Base-by-base conservation (phyloP, 2,329 filamentous ascomycete species). In the Verticillium nubilum region DNA sequence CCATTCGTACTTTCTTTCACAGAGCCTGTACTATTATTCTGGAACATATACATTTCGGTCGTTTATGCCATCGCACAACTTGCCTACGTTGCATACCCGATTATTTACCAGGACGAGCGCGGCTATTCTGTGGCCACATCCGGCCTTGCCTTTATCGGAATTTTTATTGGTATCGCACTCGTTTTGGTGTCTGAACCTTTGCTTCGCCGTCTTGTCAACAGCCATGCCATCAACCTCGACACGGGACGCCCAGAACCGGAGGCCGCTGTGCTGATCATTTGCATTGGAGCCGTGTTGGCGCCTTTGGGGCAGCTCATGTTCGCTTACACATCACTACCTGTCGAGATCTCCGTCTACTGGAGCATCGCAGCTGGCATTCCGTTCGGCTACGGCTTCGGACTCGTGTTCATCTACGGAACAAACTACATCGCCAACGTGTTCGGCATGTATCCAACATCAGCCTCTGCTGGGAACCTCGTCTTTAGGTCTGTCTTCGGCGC, bases 341-440 rank as follows among this genome's bases (percentile, higher is more conserved):
- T 72, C 0, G 77, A 81, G 15, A 81, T 87, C 2, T 85, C 84
- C 64, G 88, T 84, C 81, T 80, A 86, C 33, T 76, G 79, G 23
- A 84, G 86, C 4, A 80, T 89, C 31, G 69, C 87, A 0, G 84
- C 85, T 0, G 85, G 86, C 1, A 77, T 88, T 1, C 82, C 84
- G 0, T 89, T 88, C 63, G 86, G 86, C 2, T 78, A 80, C 0
- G 86, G 86, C 2, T 88, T 87, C 62, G 81, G 78, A 10, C 80
- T 77, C 6, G 83, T 88, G 15, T 89, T 89, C 71, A 88, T 89
- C 65, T 88, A 88, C 64, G 80, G 83, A 0, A 81, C 78, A 1
- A 88, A 85, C 60, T 89, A 89, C 67, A 74, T 89, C 13, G 83
- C 86, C 0, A 76, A 83, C 63, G 83, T 79, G n/a, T 89, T 88